Conservation (phyloP, 2,329 filamentous ascomycete genomes). For the Neospermospora avenae region DNA sequence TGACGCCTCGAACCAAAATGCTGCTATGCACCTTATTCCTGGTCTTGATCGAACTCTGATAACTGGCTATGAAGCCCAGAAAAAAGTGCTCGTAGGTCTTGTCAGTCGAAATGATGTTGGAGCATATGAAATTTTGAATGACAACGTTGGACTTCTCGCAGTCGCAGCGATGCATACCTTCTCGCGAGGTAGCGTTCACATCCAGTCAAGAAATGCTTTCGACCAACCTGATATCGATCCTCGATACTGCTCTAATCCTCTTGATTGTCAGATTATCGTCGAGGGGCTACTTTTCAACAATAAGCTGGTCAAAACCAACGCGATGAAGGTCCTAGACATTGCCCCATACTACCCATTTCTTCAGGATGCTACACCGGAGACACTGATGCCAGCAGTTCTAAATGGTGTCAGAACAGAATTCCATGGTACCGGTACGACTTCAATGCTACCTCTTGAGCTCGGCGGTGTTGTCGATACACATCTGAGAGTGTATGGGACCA, state of each 20-base stretch:
- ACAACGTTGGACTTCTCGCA: slow-evolving; percentile 27
- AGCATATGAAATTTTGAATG: slow-evolving; percentile 27
- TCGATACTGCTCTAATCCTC: slow-evolving; percentile 27
- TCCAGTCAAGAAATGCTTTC: slow-evolving; percentile 40
- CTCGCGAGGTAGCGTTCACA: slow-evolving; percentile 56
- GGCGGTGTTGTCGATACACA: slow-evolving; percentile 30
- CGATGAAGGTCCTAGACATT: slow-evolving; percentile 24
- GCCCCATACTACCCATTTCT: slow-evolving; percentile 27
- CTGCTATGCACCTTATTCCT: slow-evolving; percentile 19
- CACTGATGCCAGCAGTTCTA: slow-evolving; percentile 20
- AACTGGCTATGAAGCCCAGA: slow-evolving; percentile 26
- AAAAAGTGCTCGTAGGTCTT: slow-evolving; percentile 18
- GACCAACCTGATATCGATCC: slow-evolving; percentile 46
- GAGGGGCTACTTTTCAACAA: slow-evolving; percentile 30
- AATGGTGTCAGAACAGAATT: slow-evolving; percentile 26
- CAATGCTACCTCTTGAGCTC: slow-evolving; percentile 25
- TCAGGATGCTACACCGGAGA: slow-evolving; percentile 19
- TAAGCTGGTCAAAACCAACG: slow-evolving; percentile 21
- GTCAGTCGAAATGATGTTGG: slow-evolving; percentile 23
- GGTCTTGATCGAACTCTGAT: slow-evolving; percentile 24
- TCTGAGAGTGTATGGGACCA: slow-evolving; percentile 30
- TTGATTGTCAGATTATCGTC: slow-evolving; percentile 25
- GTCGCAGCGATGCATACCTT: slow-evolving; percentile 48
- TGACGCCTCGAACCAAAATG: slow-evolving; percentile 20
- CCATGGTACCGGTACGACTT: slow-evolving; percentile 27